Percentiles rank a stretch among this genome's conserved stretches.
phyloP scores from a whole-genome alignment of 441 rosid genomes.

The Mallotus repandus region DNA sequence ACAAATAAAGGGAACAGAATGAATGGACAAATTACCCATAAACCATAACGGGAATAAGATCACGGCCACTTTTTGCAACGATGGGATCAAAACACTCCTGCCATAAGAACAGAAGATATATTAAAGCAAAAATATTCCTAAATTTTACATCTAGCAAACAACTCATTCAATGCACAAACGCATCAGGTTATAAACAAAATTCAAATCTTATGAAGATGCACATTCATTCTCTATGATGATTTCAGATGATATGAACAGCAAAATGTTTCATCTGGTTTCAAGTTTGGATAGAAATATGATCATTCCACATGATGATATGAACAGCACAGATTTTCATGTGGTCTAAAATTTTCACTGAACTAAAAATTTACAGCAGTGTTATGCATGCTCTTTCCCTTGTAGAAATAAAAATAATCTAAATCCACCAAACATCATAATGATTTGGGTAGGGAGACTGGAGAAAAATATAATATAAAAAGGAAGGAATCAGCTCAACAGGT shows the following conservation, averaged over 20 bases:
- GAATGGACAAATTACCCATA: constrained; percentile 61
- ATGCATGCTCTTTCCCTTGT: background rate
- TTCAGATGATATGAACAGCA: background rate
- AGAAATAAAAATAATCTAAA: background rate
- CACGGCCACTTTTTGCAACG: constrained; percentile 67
- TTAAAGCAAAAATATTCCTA: background rate
- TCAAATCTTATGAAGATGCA: background rate
- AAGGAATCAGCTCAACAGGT: background rate
- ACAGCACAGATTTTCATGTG: background rate
- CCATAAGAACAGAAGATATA: constrained; percentile 20
- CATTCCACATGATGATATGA: background rate
- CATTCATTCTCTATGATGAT: background rate
- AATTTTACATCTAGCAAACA: background rate
- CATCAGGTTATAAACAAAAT: no score
- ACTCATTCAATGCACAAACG: background rate
- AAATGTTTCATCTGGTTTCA: background rate
- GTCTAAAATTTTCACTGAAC: background rate
- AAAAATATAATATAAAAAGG: background rate
- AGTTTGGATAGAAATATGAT: background rate
- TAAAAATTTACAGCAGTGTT: background rate
- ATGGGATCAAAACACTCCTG: constrained; percentile 99
- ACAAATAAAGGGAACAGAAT: background rate
- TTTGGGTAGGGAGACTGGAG: background rate
- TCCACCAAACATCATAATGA: background rate
- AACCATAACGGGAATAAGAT: constrained; percentile 95